These are phyloP conservation scores for Mortierella sp. DNA, from an alignment of 371 early-diverging fungal genomes.

Conservation along the genomic window DNA sequence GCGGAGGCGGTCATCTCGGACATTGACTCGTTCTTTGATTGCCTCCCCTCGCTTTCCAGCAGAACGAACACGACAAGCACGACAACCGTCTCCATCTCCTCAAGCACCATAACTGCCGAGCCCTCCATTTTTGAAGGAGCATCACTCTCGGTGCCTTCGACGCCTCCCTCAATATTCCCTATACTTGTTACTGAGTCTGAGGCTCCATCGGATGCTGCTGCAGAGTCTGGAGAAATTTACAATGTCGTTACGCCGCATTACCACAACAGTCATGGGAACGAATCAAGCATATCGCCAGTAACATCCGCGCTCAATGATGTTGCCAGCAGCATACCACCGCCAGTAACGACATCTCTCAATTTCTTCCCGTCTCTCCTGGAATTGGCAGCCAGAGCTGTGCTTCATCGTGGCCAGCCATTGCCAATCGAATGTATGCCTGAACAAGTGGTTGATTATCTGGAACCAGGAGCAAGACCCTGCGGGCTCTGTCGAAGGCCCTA, in stretches of 20 bases:
- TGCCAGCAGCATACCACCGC: slow-evolving; percentile 32
- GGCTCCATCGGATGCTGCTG: too few species aligned
- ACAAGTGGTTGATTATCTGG: slow-evolving; percentile 57
- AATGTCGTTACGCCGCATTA: background rate
- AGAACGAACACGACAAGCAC: slow-evolving; percentile 3
- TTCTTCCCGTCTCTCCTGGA: slow-evolving; percentile 39
- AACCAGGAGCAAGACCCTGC: slow-evolving; percentile 60
- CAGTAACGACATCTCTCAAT: slow-evolving; percentile 13
- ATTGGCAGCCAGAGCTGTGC: slow-evolving; percentile 32
- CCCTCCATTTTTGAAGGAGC: slow-evolving; percentile 37
- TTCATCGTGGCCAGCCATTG: slow-evolving; percentile 21
- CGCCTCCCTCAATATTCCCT: too few species aligned
- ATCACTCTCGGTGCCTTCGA: slow-evolving; percentile 3
- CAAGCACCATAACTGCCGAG: slow-evolving; percentile 7
- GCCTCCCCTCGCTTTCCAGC: slow-evolving; percentile 17
- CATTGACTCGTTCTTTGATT: slow-evolving; percentile 53
- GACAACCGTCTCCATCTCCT: slow-evolving; percentile 20
- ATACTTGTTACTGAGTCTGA: too few species aligned
- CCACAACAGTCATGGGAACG: background rate
- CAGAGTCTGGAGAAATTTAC: background rate
- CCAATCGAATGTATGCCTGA: slow-evolving; percentile 55
- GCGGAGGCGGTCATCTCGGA: slow-evolving; percentile 48
- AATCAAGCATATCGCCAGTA: background rate
- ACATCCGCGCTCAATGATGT: background rate
- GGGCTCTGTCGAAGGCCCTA: slow-evolving; percentile 63